Evolutionary conservation across 2,329 filamentous ascomycete genomes (phyloP), one percentile per base, ranked within the genome.

Genomic region (Helicocarpus griseus): DNA sequence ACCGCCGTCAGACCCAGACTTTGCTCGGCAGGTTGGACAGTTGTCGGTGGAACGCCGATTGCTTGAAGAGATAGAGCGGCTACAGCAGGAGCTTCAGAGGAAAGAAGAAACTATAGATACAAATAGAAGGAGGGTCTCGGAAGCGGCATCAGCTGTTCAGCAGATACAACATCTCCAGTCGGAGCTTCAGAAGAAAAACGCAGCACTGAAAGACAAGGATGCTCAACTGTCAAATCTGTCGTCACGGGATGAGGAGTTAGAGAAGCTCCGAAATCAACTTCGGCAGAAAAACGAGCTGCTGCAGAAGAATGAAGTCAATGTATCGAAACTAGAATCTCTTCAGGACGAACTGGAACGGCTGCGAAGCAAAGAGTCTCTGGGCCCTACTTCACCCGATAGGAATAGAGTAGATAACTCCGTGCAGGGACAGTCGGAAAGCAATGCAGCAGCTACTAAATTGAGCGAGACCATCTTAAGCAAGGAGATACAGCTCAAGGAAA

Each of bases 91-190:
- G 5, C 47, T 69, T 11, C 60, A 58, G 11, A 62, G 67, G 21
- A 61, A 65, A 21, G 65, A 70, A 49, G 62, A 69, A 24, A 64
- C 66, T 49, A 53, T 71, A 1, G 60, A 63, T 29, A 61, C 56
- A 9, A 65, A 65, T 45, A 63, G 59, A 24, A 57, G 56, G 35
- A 63, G 63, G 29, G 56, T 69, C 11, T 51, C 65, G 19, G 66
- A 71, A 44, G 63, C 65, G 1, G 62, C 60, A 22, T 69, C 67
- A 11, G 66, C 65, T 4, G 62, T 56, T 7, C 67, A 69, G 36
- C 66, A 71, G 54, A 65, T 69, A 49, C 62, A 62, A 8, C 63
- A 69, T 33, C 59, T 72, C n/a, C 66, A 69, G 48, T 52, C 57
- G 7, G 69, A 70, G 48, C 36, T 72, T n/a, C 61, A 68, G 50